Evolutionary conservation across 1,139 yeast genomes (phyloP), one percentile per base, ranked within the genome.

Genomic region (Taphrina confusa): DNA sequence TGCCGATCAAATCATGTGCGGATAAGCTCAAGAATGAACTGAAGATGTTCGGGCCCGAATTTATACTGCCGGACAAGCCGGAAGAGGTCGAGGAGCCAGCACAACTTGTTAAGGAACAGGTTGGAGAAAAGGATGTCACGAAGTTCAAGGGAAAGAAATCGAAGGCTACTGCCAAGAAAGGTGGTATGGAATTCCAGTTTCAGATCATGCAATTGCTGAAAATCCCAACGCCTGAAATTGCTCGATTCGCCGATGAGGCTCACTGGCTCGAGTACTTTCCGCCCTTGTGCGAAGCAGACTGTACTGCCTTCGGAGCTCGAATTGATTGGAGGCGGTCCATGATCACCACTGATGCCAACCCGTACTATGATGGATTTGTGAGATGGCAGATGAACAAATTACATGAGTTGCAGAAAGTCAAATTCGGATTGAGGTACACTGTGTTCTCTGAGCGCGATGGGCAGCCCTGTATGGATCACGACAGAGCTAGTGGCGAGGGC

Each of bases 401-500:
- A 72, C 87, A 84, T 77, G 91, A 82, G 57, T 76, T 81, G 63
- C 95, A 94, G 64, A 92, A 90, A 76, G 90, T 92, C 76, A 92
- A 91, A 78, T 92, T 92, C 69, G 99, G 98, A 73, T 95, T 92
- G 78, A 85, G 99, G 77, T 89, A 90, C 79, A 94, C 99, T 67
- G 89, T 92, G 69, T 92, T 88, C 76, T 91, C 97, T 44, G 96
- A 91, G 71, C 91, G 87, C 77, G 98, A 92, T 75, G 97, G 97
- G 64, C 99, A 92, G 78, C 95, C 98, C 50, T 92, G 99, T 80
- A 91, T 92, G 90, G 98, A 92, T 75, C 99, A 92, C 75, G 99
- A 92, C 75, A 86, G 99, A 80, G 86, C 82, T 74, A 82, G 92
- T 57, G 99, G 99, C 72, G 99, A 92, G 78, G 98, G 95, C 73